Base-by-base conservation (phyloP, 164 flowering plant species). In the Annona cherimola region DNA sequence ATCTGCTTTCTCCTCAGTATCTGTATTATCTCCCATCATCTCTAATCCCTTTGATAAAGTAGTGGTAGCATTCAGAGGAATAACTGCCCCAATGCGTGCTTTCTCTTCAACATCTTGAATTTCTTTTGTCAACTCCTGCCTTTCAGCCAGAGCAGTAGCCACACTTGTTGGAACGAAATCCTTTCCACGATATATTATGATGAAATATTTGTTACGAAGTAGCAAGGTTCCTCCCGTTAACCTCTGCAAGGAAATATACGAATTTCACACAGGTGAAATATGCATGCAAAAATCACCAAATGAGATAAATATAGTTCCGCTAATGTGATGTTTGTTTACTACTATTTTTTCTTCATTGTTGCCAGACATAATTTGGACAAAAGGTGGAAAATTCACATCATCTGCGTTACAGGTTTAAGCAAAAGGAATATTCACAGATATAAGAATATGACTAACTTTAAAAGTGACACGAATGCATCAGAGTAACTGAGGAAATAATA, bases 141-240 rank as follows among this genome's bases (percentile, higher is more conserved):
- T 85, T 82, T 91, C 97, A 4, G 88, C 74, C 76, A 96, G 81
- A 73, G 90, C 90, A 81, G 88, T 67, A 69, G 96, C 96, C 55
- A 96, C 99, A 82, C 82, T 86, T 19, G 91, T 73, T n/a, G 99
- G 96, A 45, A 93, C 80, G 74, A 93, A 96, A 81, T 96, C 99
- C 76, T 93, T 93, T 72, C 99, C 99, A 9, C 99, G 93, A 77
- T 89, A 93, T 50, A 91, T 84, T 70, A 90, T 87, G 73, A 96
- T 93, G 81, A 81, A 96, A 83, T 83, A 96, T 80, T 96, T 96
- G 87, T 96, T 93, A 80, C 99, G 83, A 43, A 93, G 88, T 74
- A 96, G 85, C 67, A 96, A 83, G 68, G 82, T 83, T 41, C 99
- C 99, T 46, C 98, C 99, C 59, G 99, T 96, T 77, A 93, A 82